Base-by-base conservation (phyloP, 1,284 basidiomycete genomes). In the Singerocomus inundabilis region DNA sequence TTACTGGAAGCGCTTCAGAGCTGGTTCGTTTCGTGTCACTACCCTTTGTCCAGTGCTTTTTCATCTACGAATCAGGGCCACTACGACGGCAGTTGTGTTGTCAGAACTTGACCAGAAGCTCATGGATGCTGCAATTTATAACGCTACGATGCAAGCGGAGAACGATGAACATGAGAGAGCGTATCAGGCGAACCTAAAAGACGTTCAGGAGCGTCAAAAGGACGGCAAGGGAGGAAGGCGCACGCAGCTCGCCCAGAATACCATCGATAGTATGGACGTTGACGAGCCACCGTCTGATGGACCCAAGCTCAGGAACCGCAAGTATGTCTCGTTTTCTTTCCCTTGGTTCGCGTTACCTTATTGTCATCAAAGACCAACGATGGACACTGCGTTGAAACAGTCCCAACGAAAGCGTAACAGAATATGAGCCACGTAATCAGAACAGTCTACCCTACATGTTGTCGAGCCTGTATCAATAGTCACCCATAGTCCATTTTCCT, bases 1-100 rank as follows among this genome's bases (percentile, higher is more conserved):
- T 63, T 93, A 2, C 71, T 90, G 34, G 67, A 69, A 2, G 80
- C 84, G 0, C 72, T 94, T 35, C 73, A 82, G 57, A 79, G 81
- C 52, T 94, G 92, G 91, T 91, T 43, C 57, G 84, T 70, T 15
- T 28, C 26, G n/a, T 58, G 35, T 12, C 29, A 29, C 26, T 15
- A 11, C 34, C 35, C 30, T 30, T 9, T 25, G 29, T 47, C 21
- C n/a, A 6, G n/a, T 11, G 16, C 38, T 35, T 5, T 39, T 51
- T 54, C 31, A 53, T 44, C 33, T 35, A 16, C 31, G 30, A 55
- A 26, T 1, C 29, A 91, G 89, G 90, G 83, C 86, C 26, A 71
- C 76, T 7, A 91, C 87, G 13, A 91, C 91, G 1, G 75, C 82
- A n/a, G 68, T 71, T 5, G 74, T 83, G 13, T 68, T 84, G 38